Base-by-base conservation (phyloP, 1,284 basidiomycete genomes). In the Fomitopsis pinicola region DNA sequence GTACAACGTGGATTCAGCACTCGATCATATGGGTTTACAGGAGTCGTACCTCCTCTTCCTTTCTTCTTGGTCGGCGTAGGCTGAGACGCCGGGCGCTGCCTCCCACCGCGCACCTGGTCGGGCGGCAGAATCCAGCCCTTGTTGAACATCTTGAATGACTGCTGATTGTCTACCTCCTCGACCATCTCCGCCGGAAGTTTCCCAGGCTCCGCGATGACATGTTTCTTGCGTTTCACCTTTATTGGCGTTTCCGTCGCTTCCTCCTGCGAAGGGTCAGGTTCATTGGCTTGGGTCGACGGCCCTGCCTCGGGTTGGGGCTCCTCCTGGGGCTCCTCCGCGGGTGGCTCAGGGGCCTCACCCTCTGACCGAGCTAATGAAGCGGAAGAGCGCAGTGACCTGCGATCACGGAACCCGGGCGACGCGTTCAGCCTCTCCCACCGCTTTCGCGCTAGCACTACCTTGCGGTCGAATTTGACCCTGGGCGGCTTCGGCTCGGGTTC, bases 111-210 rank as follows among this genome's bases (percentile, higher is more conserved):
- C 66, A 85, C 84, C 50, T 84, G 82, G 35, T 89, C 92, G 9
- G 86, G 78, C 9, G 94, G 92, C 17, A 97, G 76, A 17, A 97
- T 93, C 95, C 95, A 97, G 1, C 95, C 95, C 22, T 81, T 78
- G 65, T 97, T 88, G 76, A 97, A 97, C 75, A 89, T 78, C 70
- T 80, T 84, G 80, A 97, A 97, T 42, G 89, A 89, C 59, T 85
- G 84, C 64, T 84, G 81, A 52, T 82, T 80, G 68, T 89, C 90
- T 26, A 97, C 85, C 45, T 87, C 79, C 7, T 87, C 80, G 3
- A 94, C 87, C 63, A 82, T 71, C 19, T 77, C 78, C n/a, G 83
- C 81, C 59, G 69, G 81, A 8, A 76, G 67, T 42, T 76, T 26
- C 72, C 64, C 53, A 70, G 53, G 33, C 65, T 55, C 28, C 63